Conservation (phyloP, 139 green algal species). For the Closterium sp. region DNA sequence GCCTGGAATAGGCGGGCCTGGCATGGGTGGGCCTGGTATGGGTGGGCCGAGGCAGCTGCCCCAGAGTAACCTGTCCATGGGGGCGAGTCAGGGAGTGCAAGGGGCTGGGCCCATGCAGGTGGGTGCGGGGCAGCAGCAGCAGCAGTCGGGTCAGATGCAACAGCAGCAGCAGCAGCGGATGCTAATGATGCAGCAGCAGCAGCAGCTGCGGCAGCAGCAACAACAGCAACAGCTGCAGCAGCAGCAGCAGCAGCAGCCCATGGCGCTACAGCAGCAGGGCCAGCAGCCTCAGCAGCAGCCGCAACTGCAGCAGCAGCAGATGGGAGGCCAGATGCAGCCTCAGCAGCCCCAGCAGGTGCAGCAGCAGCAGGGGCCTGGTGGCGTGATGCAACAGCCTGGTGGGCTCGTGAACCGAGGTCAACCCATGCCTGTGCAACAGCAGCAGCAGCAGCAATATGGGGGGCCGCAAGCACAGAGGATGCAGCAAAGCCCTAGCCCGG, state of each 20-base stretch:
- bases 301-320: not conserved
- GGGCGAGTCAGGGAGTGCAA: not conserved
- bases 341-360: not conserved
- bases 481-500: not conserved
- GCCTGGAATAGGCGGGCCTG: too few relatives aligned
- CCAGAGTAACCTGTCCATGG: not conserved
- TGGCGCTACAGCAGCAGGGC: not conserved
- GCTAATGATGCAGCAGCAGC: not conserved
- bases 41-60: not conserved
- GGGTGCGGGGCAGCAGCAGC: conserved; percentile 4
- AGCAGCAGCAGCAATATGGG: conserved; percentile 2
- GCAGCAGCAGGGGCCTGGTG: not conserved
- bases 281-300: not conserved
- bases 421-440: conserved; percentile 10
- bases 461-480: not conserved
- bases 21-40: too few relatives aligned
- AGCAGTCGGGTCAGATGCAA: not conserved
- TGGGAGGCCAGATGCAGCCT: not conserved
- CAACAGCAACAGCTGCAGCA: not conserved
- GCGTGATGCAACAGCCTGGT: not conserved
- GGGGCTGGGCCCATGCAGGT: not conserved
- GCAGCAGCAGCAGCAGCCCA: conserved; percentile 16
- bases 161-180: conserved; percentile 2
- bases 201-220: not conserved
- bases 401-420: not conserved